A percentile compares a stretch with the other conserved stretches of the same genome.
phyloP scores from a whole-genome alignment of 2,329 filamentous ascomycete genomes.

The Cladophialophora chaetospira region DNA sequence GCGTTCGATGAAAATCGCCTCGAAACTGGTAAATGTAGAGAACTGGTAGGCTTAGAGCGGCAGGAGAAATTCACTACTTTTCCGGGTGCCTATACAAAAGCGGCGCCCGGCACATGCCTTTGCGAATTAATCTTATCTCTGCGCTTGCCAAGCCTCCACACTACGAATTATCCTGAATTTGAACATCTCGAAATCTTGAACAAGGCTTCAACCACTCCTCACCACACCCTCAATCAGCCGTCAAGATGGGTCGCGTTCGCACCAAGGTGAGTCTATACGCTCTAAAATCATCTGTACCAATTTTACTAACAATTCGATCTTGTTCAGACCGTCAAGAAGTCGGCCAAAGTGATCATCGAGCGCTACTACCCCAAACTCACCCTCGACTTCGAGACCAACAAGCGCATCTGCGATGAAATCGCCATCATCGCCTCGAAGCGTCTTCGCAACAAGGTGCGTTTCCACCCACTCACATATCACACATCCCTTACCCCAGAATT shows the following conservation, averaged over 20 bases:
- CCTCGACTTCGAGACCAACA: slow-evolving; percentile 99
- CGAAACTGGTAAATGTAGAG: too few species aligned
- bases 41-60: too few species aligned
- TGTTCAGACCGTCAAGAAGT: slow-evolving; percentile 70
- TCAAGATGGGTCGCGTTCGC: slow-evolving; percentile 54
- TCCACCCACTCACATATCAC: background rate
- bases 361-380: slow-evolving; percentile 96
- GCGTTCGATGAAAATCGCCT: too few species aligned
- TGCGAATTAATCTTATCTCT: slow-evolving; percentile 14
- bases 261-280: slow-evolving; percentile 44
- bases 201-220: slow-evolving; percentile 3
- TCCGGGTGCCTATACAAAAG: too few species aligned
- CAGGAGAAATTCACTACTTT: too few species aligned
- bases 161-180: background rate
- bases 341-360: slow-evolving; percentile 99
- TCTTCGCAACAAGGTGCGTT: slow-evolving; percentile 90
- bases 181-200: background rate
- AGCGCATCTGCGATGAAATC: slow-evolving; percentile 99
- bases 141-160: slow-evolving; percentile 14
- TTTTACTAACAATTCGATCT: slow-evolving; percentile 6
- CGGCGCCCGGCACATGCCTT: background rate
- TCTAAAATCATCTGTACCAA: too few species aligned
- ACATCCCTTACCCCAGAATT: background rate
- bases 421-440: slow-evolving; percentile 99
- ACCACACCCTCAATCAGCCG: slow-evolving; percentile 32